These are phyloP conservation scores for Aspergillus flavus DNA, from an alignment of 2,329 filamentous ascomycete genomes.

Conservation along the genomic window DNA sequence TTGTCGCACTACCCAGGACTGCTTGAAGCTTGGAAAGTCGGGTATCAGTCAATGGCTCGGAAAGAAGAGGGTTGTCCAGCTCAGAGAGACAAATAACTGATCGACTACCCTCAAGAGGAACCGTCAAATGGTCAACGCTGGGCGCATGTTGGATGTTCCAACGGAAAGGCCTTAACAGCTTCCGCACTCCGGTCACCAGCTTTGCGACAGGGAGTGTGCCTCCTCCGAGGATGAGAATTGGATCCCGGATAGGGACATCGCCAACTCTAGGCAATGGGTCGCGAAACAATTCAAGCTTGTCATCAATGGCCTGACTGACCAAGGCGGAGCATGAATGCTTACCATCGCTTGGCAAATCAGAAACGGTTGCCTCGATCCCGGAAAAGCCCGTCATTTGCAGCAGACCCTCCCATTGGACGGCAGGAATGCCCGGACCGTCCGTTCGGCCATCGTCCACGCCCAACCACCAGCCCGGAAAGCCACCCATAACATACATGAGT, in stretches of 20 bases:
- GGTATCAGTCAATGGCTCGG: no score
- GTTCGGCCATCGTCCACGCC: constrained; percentile 24
- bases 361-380: constrained; percentile 26
- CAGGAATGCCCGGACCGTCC: constrained; percentile 8
- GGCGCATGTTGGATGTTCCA: no score
- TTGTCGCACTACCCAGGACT: no score
- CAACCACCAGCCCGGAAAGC: constrained; percentile 39
- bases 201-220: background rate
- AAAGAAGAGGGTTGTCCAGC: no score
- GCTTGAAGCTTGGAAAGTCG: no score
- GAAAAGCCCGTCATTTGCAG: constrained; percentile 30
- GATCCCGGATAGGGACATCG: background rate
- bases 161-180: no score
- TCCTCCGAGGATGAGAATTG: background rate
- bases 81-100: no score
- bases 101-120: no score
- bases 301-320: background rate
- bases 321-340: background rate
- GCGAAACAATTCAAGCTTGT: background rate
- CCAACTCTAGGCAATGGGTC: background rate
- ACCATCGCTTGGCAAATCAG: background rate
- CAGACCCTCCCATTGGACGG: constrained; percentile 25
- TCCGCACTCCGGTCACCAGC: background rate
- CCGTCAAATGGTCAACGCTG: no score
- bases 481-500: constrained; percentile 7